A percentile compares a stretch with the other conserved stretches of the same genome.
Conservation (phyloP, 2,329 filamentous ascomycete genomes). For the Lasiodiplodia hormozganensis region DNA sequence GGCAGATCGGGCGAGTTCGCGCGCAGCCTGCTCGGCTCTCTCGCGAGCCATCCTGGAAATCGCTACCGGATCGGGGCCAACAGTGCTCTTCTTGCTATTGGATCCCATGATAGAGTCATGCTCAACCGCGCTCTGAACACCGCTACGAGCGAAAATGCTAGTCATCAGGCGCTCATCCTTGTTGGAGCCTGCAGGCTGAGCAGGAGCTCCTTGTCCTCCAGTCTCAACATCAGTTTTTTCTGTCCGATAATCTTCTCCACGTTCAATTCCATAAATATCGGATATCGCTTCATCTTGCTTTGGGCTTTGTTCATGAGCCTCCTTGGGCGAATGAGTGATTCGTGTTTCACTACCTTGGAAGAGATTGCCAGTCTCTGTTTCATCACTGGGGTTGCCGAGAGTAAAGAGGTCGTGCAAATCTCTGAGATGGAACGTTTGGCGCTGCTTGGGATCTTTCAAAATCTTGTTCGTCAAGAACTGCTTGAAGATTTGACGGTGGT, state of each 20-base stretch:
- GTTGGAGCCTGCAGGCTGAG: slow-evolving; percentile 33
- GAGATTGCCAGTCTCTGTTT: slow-evolving; percentile 82
- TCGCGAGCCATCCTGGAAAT: slow-evolving; percentile 82
- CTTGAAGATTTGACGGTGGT: slow-evolving; percentile 98
- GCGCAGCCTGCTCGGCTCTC: slow-evolving; percentile 78
- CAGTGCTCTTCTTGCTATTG: slow-evolving; percentile 63
- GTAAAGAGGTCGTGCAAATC: slow-evolving; percentile 94
- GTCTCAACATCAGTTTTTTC: slow-evolving; percentile 24
- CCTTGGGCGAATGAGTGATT: slow-evolving; percentile 22
- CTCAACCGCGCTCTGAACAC: slow-evolving; percentile 88
- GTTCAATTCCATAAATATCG: slow-evolving; percentile 50
- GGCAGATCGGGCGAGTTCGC: slow-evolving; percentile 74
- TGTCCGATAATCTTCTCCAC: slow-evolving; percentile 51
- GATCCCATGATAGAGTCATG: slow-evolving; percentile 82
- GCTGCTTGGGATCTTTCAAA: slow-evolving; percentile 89
- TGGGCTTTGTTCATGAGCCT: slow-evolving; percentile 9
- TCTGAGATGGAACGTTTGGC: slow-evolving; percentile 86
- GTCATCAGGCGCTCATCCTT: slow-evolving; percentile 76
- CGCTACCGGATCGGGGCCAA: slow-evolving; percentile 77
- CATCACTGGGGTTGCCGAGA: slow-evolving; percentile 67
- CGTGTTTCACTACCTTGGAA: slow-evolving; percentile 79
- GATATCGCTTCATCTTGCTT: slow-evolving; percentile 31
- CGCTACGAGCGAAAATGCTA: slow-evolving; percentile 84
- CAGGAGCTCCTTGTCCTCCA: slow-evolving; percentile 8
- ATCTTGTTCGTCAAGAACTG: slow-evolving; percentile 98